Conservation (phyloP, 2,329 filamentous ascomycete genomes). For the Colletotrichum eleusines region DNA sequence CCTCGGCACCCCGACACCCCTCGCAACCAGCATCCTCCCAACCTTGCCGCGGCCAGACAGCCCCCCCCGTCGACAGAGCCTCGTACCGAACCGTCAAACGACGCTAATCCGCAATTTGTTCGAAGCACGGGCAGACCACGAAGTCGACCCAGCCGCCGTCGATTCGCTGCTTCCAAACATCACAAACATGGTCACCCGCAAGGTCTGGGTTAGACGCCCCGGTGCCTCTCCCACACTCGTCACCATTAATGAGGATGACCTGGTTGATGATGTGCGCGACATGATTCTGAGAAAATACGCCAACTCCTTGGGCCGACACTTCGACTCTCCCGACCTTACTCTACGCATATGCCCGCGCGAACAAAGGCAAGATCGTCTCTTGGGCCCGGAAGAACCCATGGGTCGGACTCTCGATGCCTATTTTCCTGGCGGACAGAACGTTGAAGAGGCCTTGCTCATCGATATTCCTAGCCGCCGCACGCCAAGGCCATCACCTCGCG, state of each 20-base stretch:
- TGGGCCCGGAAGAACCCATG: constrained; percentile 91
- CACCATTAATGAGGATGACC: constrained; percentile 84
- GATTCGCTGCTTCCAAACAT: constrained; percentile 55
- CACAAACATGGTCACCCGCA: constrained; percentile 73
- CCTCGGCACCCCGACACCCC: constrained; percentile 38
- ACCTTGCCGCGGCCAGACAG: constrained; percentile 45
- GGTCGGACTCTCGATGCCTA: constrained; percentile 81
- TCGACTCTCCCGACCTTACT: constrained; percentile 90
- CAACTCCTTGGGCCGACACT: constrained; percentile 89
- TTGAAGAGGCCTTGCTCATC: constrained; percentile 91
- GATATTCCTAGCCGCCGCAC: constrained; percentile 83
- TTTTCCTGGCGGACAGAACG: constrained; percentile 87
- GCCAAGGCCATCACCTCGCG: constrained; percentile 82
- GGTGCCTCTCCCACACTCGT: constrained; percentile 89
- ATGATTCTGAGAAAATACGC: constrained; percentile 93
- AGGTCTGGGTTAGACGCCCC: constrained; percentile 95
- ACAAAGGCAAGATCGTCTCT: constrained; percentile 71
- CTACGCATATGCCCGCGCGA: constrained; percentile 83
- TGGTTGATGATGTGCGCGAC: constrained; percentile 95
- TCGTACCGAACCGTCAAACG: constrained; percentile 59
- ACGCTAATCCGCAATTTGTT: constrained; percentile 66
- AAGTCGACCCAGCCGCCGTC: constrained; percentile 55
- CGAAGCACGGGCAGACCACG: constrained; percentile 54
- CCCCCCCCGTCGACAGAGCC: constrained; percentile 57
- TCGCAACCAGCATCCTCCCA: constrained; percentile 21